phyloP scores from a whole-genome alignment of 768 basidiomycete species.

The Lepiota subincarnata region DNA sequence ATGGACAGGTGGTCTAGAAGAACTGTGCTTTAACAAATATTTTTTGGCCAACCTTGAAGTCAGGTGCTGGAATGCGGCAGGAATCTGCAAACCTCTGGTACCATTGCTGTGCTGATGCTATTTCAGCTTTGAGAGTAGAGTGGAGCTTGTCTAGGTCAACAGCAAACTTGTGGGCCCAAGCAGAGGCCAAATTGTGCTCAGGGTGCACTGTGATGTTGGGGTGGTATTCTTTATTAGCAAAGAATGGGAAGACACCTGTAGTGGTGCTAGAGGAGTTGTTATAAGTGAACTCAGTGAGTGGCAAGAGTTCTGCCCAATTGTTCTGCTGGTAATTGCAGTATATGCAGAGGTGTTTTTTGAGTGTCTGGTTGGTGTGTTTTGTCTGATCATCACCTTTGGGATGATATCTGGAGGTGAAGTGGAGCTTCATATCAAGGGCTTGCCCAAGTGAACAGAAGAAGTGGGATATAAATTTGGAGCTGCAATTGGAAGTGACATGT shows the following conservation, averaged over 20 bases:
- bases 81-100: neutral
- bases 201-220: constrained; percentile 14
- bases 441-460: constrained; percentile 21
- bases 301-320: constrained; percentile 36
- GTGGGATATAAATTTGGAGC: constrained; percentile 26
- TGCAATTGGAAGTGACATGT: constrained; percentile 30
- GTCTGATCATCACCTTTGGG: constrained; percentile 18
- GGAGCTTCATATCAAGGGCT: constrained; percentile 12
- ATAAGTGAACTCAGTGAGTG: constrained; percentile 37
- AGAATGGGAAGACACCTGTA: constrained; percentile 32
- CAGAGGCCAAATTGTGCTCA: constrained; percentile 3
- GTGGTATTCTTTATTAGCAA: constrained; percentile 28
- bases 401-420: constrained; percentile 18
- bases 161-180: constrained; percentile 4
- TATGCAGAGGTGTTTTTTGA: no score
- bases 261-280: constrained; percentile 32
- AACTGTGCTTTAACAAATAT: no score
- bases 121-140: neutral
- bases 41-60: constrained; percentile 11
- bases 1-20: no score
- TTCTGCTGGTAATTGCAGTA: constrained; percentile 39
- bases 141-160: constrained; percentile 8
- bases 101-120: neutral
- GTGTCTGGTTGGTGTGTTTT: constrained; percentile 28
- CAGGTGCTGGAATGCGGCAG: neutral